These are phyloP conservation scores for Sporothrix brasiliensis DNA, from an alignment of 2,329 filamentous ascomycete genomes.

Conservation along the genomic window DNA sequence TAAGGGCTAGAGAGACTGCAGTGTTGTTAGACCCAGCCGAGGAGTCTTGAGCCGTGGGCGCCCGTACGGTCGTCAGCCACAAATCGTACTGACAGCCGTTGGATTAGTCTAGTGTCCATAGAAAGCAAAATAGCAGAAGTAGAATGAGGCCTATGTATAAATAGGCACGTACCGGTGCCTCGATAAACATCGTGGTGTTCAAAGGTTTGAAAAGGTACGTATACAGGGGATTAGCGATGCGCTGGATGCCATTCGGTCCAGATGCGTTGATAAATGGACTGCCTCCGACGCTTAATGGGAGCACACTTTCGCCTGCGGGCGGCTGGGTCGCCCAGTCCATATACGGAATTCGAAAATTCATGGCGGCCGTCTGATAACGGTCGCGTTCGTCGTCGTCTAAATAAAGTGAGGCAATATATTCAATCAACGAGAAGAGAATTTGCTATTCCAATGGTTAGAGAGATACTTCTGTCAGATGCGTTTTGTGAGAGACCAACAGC, in stretches of 20 bases:
- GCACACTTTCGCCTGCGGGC: constrained; percentile 51
- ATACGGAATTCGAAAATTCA: constrained; percentile 59
- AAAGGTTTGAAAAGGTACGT: constrained; percentile 64
- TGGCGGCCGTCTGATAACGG: constrained; percentile 56
- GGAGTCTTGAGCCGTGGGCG: constrained; percentile 49
- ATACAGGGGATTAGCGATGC: constrained; percentile 65
- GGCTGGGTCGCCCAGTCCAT: constrained; percentile 62
- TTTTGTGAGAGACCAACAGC: too few species aligned
- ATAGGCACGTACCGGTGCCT: constrained; percentile 56
- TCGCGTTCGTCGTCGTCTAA: constrained; percentile 47
- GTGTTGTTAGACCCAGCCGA: constrained; percentile 62
- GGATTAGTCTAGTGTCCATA: neutral
- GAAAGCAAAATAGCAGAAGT: neutral
- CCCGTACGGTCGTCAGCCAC: constrained; percentile 64
- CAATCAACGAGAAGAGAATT: constrained; percentile 44
- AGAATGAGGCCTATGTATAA: too few species aligned
- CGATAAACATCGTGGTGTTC: constrained; percentile 60
- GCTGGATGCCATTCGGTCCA: constrained; percentile 59
- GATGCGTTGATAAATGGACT: constrained; percentile 51
- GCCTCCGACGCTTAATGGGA: constrained; percentile 53
- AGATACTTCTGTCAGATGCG: neutral
- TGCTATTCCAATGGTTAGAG: constrained; percentile 42
- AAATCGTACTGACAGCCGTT: constrained; percentile 53
- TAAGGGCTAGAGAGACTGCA: constrained; percentile 55
- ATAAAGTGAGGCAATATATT: constrained; percentile 53